Percentiles rank a stretch among this genome's conserved stretches.
Evolutionary conservation across 352 stramenopile species (phyloP).

Genomic region (Phytophthora litchii): DNA sequence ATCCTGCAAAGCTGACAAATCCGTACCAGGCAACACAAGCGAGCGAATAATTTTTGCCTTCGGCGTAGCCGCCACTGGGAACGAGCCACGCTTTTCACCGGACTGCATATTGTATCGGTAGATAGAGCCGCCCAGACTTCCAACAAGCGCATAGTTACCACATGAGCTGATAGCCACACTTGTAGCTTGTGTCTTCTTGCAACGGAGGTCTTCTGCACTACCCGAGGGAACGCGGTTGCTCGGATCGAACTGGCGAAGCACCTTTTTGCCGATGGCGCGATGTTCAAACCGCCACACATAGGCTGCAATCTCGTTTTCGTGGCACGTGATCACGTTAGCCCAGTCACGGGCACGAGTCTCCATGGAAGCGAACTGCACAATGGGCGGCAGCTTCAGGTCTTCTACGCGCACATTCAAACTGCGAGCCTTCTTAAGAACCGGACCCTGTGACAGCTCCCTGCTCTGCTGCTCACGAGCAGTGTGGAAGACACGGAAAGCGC

Average conservation of each 20-base stretch:
- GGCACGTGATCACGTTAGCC: slow-evolving; percentile 95
- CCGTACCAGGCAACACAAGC: slow-evolving; percentile 64
- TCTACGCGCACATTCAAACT: slow-evolving; percentile 85
- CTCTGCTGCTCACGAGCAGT: slow-evolving; percentile 90
- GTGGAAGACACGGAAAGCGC: slow-evolving; percentile 92
- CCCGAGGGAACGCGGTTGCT: slow-evolving; percentile 63
- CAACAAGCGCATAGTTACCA: slow-evolving; percentile 96
- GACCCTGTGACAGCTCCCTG: slow-evolving; percentile 89
- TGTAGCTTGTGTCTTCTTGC: slow-evolving; percentile 70
- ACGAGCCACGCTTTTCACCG: slow-evolving; percentile 91
- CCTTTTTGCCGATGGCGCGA: slow-evolving; percentile 92
- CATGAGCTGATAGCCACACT: slow-evolving; percentile 87
- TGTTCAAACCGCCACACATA: slow-evolving; percentile 95
- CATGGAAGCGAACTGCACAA: slow-evolving; percentile 91
- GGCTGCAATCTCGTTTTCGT: slow-evolving; percentile 91
- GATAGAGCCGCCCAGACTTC: slow-evolving; percentile 89
- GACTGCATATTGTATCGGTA: slow-evolving; percentile 98
- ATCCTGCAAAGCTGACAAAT: slow-evolving; percentile 31
- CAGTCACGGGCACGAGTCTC: slow-evolving; percentile 91
- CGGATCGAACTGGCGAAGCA: slow-evolving; percentile 90
- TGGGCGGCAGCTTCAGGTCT: slow-evolving; percentile 91
- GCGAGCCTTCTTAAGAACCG: slow-evolving; percentile 92
- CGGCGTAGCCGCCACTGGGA: slow-evolving; percentile 80
- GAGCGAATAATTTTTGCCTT: slow-evolving; percentile 68
- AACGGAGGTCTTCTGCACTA: slow-evolving; percentile 64